Evolutionary conservation across 768 basidiomycete genomes (phyloP), one percentile per base, ranked within the genome.

Genomic region (Boletellus sp.): DNA sequence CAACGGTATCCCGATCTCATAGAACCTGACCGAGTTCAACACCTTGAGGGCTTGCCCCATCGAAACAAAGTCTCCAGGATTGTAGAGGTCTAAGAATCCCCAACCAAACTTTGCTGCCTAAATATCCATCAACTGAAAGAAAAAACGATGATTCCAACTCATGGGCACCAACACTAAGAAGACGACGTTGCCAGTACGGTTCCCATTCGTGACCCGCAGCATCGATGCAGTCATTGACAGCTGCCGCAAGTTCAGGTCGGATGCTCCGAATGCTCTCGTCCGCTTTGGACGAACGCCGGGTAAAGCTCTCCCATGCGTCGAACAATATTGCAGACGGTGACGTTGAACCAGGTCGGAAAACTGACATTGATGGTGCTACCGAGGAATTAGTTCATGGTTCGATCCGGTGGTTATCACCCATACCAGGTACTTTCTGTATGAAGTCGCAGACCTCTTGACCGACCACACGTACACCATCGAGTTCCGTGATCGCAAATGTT

Each of bases 41-140:
- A 99, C 94, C 63, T 94, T 93, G 22, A 99, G 76, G 1, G 85
- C 84, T 65, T 94, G 89, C 0, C 92, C 94, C 87, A 96, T 93
- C 42, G 83, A 78, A 28, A 98, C 83, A 58, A 96, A 94, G 61
- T 96, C 93, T 1, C 82, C 84, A 4, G 95, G 90, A 64, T 97
- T 90, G 63, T 93, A 89, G 23, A 93, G 76, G 63, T 98, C 96
- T 55, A 99, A 70, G 64, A 94, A 99, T 0, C 91, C 87, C 52
- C 93, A 81, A 2, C 95, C 96, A 61, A 95, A 97, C 64, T 94
- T 94, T 8, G 95, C 95, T n/a, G 94, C 93, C 90, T 95, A 56
- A 1, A 54, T 22, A 17, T 50, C 26, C 17, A 42, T 19, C 35
- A 20, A 2, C 4, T 8, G 39, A 44, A 47, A 54, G n/a, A n/a